Base-by-base conservation (phyloP, 768 basidiomycete species). In the Boletus rubroflammeus region DNA sequence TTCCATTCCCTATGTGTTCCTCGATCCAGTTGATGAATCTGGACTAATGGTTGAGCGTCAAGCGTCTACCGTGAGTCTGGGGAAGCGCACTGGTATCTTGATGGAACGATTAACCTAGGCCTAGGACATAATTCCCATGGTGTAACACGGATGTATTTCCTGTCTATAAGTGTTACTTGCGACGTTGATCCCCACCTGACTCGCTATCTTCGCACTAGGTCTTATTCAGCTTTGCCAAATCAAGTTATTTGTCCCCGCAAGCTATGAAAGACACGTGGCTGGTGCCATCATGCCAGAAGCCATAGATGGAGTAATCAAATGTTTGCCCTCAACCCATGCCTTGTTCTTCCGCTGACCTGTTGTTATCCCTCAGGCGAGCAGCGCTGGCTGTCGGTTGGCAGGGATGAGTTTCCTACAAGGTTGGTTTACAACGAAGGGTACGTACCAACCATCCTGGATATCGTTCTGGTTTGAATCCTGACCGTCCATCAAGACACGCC, bases 331-430 rank as follows among this genome's bases (percentile, higher is more conserved):
- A 38, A 19, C 36, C 36, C 36, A 38, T 1, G n/a, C 36, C 19
- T 38, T 19, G 36, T 8, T n/a, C 36, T 8, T 38, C 36, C 15
- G n/a, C 36, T 38, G 36, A 38, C 19, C 6, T 8, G n/a, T 19
- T 38, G 32, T n/a, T 19, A 38, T 38, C n/a, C 1, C n/a, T 9
- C n/a, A 38, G 17, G 41, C 25, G 8, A 9, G 25, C 41, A 26
- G 15, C 25, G 23, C 41, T 25, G 3, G 17, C 23, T 17, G 41
- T 25, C 41, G 1, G 38, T 51, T 3, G 13, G 28, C 17, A 38
- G 32, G n/a, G 48, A 59, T 60, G 58, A 17, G 25, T n/a, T n/a
- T 36, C 10, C 11, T 47, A 8, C 50, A 36, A 19, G 14, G 31
- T 9, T 28, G 31, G 17, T 51, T 34, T 31, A 6, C 50, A 17